phyloP scores from a whole-genome alignment of 306 rosid genomes.

The Prunus persica region Prunus_persica_NCBIv2 NC_034015.1:20622001-20622500 shows the following conservation, averaged over 20 bases:
- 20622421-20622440: not conserved
- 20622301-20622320: slow-evolving; percentile 26
- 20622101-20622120: not conserved
- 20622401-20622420: not conserved
- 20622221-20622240: slow-evolving; percentile 37
- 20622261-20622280: slow-evolving; percentile 32
- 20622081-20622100: not conserved
- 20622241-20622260: slow-evolving; percentile 30
- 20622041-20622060: not conserved
- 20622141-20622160: no score
- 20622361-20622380: not conserved
- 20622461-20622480: not conserved
- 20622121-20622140: not conserved
- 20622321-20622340: slow-evolving; percentile 38
- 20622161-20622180: not conserved
- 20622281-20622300: slow-evolving; percentile 39
- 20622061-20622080: not conserved
- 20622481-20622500: not conserved
- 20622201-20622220: slow-evolving; percentile 37
- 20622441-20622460: not conserved
- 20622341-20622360: slow-evolving; percentile 22
- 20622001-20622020: not conserved
- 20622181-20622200: slow-evolving; percentile 31
- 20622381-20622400: not conserved
- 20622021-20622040: not conserved